Percentiles rank a stretch among this genome's conserved stretches.
These are phyloP conservation scores for Daedaleopsis sinensis DNA, from an alignment of 768 basidiomycete species.

Conservation along the genomic window DNA sequence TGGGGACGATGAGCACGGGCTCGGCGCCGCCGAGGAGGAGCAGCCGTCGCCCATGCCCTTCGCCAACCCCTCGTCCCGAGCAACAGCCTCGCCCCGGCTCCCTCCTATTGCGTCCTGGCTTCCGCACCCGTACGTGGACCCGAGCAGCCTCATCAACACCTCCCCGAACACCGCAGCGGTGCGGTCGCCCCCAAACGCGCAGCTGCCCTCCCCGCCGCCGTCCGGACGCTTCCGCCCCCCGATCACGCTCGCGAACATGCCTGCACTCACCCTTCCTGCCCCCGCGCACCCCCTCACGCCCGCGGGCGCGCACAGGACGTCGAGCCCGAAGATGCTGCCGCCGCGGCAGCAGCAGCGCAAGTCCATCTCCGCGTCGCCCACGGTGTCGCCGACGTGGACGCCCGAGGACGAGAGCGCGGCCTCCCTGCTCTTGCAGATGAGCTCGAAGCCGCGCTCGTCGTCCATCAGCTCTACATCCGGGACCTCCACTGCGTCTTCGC, in stretches of 20 bases:
- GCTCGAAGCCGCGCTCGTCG: slow-evolving; percentile 41
- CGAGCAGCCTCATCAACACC: slow-evolving; percentile 24
- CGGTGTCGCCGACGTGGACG: slow-evolving; percentile 39
- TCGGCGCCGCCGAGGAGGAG: slow-evolving; percentile 19
- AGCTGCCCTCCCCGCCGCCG: slow-evolving; percentile 41
- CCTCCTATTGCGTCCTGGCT: slow-evolving; percentile 76
- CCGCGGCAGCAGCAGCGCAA: slow-evolving; percentile 27
- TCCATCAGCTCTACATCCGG: slow-evolving; percentile 34
- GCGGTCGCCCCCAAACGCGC: slow-evolving; percentile 21
- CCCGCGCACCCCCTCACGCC: slow-evolving; percentile 49
- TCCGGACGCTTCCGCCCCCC: slow-evolving; percentile 34
- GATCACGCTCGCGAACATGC: slow-evolving; percentile 44
- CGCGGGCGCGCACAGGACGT: slow-evolving; percentile 4
- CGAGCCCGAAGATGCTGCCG: slow-evolving; percentile 20
- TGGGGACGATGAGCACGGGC: slow-evolving; percentile 25
- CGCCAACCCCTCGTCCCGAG: slow-evolving; percentile 1
- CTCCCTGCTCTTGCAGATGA: slow-evolving; percentile 66
- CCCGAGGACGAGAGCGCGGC: slow-evolving; percentile 75
- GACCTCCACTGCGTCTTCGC: slow-evolving; percentile 5
- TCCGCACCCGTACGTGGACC: slow-evolving; percentile 37
- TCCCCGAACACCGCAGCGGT: neutral
- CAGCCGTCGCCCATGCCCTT: slow-evolving; percentile 26
- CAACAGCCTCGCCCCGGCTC: slow-evolving; percentile 43
- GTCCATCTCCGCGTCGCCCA: slow-evolving; percentile 23
- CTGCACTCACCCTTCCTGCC: slow-evolving; percentile 47